Percentiles rank a stretch among this genome's conserved stretches.
Conservation (phyloP, 23 red algal genomes). For the Gracilariopsis chorda region DNA sequence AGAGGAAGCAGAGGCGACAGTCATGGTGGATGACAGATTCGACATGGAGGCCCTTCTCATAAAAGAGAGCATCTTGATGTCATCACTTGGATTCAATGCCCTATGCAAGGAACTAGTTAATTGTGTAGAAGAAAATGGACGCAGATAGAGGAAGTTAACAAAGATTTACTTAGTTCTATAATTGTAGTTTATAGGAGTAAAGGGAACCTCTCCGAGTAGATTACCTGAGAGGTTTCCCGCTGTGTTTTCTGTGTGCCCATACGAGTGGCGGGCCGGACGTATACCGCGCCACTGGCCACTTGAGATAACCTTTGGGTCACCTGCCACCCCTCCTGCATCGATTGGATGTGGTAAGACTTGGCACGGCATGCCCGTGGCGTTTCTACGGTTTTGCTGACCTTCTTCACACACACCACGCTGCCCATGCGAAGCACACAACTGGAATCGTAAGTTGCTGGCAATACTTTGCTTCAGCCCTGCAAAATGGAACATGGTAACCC, state of each 20-base stretch:
- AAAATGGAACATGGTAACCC: background rate
- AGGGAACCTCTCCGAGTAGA: no score
- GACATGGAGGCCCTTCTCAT: background rate
- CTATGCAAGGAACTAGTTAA: background rate
- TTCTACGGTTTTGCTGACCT: no score
- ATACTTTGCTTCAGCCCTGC: background rate
- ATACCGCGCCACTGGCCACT: conserved; percentile 60
- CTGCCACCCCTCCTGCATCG: conserved; percentile 33
- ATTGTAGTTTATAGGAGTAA: no score
- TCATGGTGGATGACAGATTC: background rate
- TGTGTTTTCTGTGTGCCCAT: no score
- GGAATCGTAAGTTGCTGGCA: conserved; percentile 41
- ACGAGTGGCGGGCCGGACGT: no score
- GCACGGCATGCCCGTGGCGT: no score
- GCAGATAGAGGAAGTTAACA: background rate
- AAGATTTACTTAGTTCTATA: no score
- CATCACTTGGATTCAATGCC: background rate
- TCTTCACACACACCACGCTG: no score
- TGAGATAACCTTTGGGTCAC: conserved; percentile 23
- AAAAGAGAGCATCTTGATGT: background rate
- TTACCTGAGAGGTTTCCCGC: no score
- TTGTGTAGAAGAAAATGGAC: background rate
- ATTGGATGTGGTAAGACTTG: conserved; percentile 68
- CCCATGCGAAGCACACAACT: conserved; percentile 57
- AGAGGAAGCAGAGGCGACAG: background rate